Conservation (phyloP, 1,284 basidiomycete species). For the Sanghuangporus weigelae region DNA sequence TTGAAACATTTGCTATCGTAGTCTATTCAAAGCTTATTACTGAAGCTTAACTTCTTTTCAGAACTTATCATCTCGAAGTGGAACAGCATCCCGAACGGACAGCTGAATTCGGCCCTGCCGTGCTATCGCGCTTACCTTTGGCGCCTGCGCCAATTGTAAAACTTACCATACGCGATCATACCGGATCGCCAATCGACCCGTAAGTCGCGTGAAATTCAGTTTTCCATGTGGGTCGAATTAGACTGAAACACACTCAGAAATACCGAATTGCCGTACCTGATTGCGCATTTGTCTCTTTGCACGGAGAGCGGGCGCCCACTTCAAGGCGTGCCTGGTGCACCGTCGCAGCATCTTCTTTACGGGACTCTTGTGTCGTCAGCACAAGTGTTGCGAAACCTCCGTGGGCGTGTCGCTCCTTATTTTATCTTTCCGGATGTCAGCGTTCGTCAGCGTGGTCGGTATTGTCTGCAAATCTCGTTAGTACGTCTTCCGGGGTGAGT, state of each 20-base stretch:
- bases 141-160: conserved; percentile 77
- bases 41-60: conserved; percentile 26
- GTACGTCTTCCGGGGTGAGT: conserved; percentile 75
- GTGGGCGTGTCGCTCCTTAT: conserved; percentile 74
- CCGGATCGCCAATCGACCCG: conserved; percentile 62
- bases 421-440: conserved; percentile 90
- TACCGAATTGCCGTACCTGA: conserved; percentile 75
- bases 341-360: conserved; percentile 61
- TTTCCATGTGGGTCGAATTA: background rate
- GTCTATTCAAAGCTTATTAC: conserved; percentile 21
- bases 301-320: conserved; percentile 54
- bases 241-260: conserved; percentile 16
- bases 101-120: conserved; percentile 72
- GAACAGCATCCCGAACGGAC: conserved; percentile 76
- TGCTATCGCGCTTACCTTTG: conserved; percentile 75
- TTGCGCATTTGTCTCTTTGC: conserved; percentile 72
- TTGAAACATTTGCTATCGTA: conserved; percentile 7
- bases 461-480: conserved; percentile 69
- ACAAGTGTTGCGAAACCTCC: conserved; percentile 69
- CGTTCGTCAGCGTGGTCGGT: conserved; percentile 71
- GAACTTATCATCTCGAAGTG: conserved; percentile 70
- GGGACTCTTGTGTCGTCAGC: conserved; percentile 81
- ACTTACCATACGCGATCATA: conserved; percentile 66
- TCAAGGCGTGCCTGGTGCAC: conserved; percentile 44
- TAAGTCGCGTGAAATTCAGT: conserved; percentile 36